Conservation (phyloP, 2,329 filamentous ascomycete species). For the Elsinoe perseae region DNA sequence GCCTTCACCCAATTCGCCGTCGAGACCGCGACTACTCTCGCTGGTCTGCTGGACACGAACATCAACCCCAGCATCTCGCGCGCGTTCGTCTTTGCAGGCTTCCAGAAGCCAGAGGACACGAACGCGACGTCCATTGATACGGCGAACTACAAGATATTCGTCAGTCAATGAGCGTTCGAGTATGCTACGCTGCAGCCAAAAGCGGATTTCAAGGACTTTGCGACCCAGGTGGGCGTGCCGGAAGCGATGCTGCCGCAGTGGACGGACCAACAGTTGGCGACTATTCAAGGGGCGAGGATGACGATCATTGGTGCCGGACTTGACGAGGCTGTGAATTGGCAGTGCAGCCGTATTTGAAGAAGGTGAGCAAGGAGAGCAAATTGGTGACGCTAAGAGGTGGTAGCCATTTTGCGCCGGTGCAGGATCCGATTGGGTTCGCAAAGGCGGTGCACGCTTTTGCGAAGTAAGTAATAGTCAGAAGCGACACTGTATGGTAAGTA, state of each 20-base stretch:
- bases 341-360: slow-evolving; percentile 31
- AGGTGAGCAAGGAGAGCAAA: slow-evolving; percentile 33
- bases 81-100: slow-evolving; percentile 36
- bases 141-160: slow-evolving; percentile 31
- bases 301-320: slow-evolving; percentile 27
- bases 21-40: slow-evolving; percentile 34
- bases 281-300: slow-evolving; percentile 26
- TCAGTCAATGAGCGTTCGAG: slow-evolving; percentile 32
- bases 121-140: slow-evolving; percentile 32
- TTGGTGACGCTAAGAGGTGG: slow-evolving; percentile 33
- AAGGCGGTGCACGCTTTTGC: slow-evolving; percentile 18
- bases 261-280: slow-evolving; percentile 22
- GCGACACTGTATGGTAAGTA: neutral
- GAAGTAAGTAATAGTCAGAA: neutral
- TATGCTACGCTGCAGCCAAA: slow-evolving; percentile 33
- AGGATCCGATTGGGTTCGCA: slow-evolving; percentile 30
- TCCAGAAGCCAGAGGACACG: slow-evolving; percentile 29
- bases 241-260: slow-evolving; percentile 33
- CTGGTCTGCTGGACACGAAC: slow-evolving; percentile 30
- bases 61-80: slow-evolving; percentile 31
- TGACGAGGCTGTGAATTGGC: slow-evolving; percentile 36
- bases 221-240: slow-evolving; percentile 32
- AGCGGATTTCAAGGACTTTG: slow-evolving; percentile 34
- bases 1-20: slow-evolving; percentile 35
- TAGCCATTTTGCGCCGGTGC: slow-evolving; percentile 39